Evolutionary conservation across 140 eudicot genomes (phyloP).

Genomic region (Senecio squalidus): DNA sequence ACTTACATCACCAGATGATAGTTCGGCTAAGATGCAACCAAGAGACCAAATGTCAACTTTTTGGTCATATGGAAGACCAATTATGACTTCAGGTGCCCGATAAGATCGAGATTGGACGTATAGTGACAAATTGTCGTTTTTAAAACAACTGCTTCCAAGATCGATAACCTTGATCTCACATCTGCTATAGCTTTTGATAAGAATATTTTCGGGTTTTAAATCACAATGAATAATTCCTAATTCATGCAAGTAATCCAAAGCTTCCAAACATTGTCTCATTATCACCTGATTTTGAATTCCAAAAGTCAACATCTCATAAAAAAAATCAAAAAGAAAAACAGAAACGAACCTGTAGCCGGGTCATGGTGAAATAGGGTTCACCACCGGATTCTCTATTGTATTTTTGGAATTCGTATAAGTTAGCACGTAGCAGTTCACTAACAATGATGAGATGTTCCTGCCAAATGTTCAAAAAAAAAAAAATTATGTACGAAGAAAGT

Average conservation of each 20-base stretch:
- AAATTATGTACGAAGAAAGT: not conserved
- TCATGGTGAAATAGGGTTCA: constrained; percentile 81
- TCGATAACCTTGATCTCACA: constrained; percentile 94
- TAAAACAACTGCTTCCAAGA: constrained; percentile 97
- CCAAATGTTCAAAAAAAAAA: constrained; percentile 10
- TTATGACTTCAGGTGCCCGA: constrained; percentile 95
- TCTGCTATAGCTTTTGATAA: constrained; percentile 83
- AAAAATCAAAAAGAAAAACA: too few species aligned
- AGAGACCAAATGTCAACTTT: constrained; percentile 96
- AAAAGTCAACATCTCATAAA: constrained; percentile 6
- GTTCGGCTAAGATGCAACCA: constrained; percentile 90
- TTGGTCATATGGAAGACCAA: constrained; percentile 80
- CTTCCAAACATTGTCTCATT: constrained; percentile 87
- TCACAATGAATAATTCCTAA: constrained; percentile 95
- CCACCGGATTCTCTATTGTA: constrained; percentile 78
- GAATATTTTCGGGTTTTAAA: constrained; percentile 90
- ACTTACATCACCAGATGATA: constrained; percentile 82
- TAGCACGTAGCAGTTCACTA: constrained; percentile 80
- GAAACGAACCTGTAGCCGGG: constrained; percentile 80
- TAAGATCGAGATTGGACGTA: constrained; percentile 96
- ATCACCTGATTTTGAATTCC: constrained; percentile 43
- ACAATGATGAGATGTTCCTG: constrained; percentile 97
- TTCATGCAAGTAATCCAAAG: constrained; percentile 65
- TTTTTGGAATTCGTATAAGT: constrained; percentile 92
- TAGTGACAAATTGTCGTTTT: constrained; percentile 55